phyloP scores from a whole-genome alignment of 305 asterid species.

The Striga hermonthica region DNA sequence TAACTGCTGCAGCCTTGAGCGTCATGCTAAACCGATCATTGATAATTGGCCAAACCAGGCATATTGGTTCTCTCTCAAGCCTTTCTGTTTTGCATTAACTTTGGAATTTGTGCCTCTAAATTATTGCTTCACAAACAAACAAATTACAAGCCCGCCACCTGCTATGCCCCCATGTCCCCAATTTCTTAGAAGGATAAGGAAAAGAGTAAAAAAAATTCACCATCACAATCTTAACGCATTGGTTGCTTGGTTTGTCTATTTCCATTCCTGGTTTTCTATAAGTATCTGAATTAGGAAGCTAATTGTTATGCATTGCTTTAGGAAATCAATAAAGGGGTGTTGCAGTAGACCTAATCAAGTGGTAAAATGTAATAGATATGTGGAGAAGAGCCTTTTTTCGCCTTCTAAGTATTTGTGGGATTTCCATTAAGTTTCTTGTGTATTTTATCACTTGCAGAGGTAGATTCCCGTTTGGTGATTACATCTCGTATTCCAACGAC shows the following conservation, averaged over 20 bases:
- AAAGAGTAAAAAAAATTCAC: neutral
- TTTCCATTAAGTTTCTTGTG: slow-evolving; percentile 15
- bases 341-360: slow-evolving; percentile 12
- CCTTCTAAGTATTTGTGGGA: neutral
- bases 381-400: neutral
- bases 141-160: neutral
- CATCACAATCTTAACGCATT: neutral
- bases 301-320: slow-evolving; percentile 2
- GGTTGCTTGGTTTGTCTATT: slow-evolving; percentile 6
- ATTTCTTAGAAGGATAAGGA: neutral
- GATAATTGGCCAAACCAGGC: slow-evolving; percentile 99
- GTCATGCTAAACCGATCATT: slow-evolving; percentile 94
- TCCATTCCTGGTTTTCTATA: neutral
- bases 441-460: slow-evolving; percentile 55
- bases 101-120: slow-evolving; percentile 25
- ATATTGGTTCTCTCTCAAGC: slow-evolving; percentile 90
- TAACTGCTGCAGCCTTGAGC: slow-evolving; percentile 86
- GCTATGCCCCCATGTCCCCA: neutral
- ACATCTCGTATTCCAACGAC: slow-evolving; percentile 70
- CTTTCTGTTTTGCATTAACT: slow-evolving; percentile 48
- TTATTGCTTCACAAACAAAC: neutral
- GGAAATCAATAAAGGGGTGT: slow-evolving; percentile 7
- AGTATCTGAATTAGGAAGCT: slow-evolving; percentile 9
- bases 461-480: slow-evolving; percentile 80
- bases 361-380: slow-evolving; percentile 11